A percentile compares a stretch with the other conserved stretches of the same genome.
These are phyloP conservation scores for Vachellia pachyceras DNA, from an alignment of 306 rosid species.

Conservation along the genomic window DNA sequence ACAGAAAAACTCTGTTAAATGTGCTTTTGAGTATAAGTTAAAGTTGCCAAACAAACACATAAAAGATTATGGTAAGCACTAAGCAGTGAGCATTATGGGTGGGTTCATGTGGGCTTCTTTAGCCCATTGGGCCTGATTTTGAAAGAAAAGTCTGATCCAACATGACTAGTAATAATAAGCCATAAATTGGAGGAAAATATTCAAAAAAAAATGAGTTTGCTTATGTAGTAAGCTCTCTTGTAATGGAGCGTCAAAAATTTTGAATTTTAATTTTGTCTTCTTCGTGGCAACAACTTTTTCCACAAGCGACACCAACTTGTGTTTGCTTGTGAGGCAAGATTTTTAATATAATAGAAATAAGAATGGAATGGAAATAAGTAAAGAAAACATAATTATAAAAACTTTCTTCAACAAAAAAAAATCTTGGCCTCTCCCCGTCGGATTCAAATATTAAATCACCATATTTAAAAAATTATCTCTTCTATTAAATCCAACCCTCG, in stretches of 20 bases:
- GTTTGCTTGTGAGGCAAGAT: too few species aligned
- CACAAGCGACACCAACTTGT: neutral
- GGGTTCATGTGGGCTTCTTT: neutral
- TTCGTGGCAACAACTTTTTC: neutral
- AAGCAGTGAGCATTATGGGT: neutral
- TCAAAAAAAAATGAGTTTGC: neutral
- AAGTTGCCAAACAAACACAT: too few species aligned
- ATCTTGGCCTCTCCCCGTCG: too few species aligned
- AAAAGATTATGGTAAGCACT: neutral
- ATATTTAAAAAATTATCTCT: too few species aligned
- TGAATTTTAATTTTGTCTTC: neutral
- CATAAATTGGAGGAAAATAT: neutral
- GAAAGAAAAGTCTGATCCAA: neutral
- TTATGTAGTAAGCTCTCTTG: neutral
- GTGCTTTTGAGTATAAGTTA: too few species aligned
- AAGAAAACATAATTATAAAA: too few species aligned
- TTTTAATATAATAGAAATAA: too few species aligned
- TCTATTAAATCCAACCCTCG: too few species aligned
- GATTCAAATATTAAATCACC: too few species aligned
- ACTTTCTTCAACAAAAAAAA: too few species aligned
- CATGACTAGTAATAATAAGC: neutral
- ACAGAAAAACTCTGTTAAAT: too few species aligned
- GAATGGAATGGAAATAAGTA: too few species aligned
- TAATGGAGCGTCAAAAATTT: neutral
- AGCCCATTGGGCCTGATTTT: neutral